phyloP scores from a whole-genome alignment of 495 filamentous ascomycete genomes.

The Cercophora scortea region DNA sequence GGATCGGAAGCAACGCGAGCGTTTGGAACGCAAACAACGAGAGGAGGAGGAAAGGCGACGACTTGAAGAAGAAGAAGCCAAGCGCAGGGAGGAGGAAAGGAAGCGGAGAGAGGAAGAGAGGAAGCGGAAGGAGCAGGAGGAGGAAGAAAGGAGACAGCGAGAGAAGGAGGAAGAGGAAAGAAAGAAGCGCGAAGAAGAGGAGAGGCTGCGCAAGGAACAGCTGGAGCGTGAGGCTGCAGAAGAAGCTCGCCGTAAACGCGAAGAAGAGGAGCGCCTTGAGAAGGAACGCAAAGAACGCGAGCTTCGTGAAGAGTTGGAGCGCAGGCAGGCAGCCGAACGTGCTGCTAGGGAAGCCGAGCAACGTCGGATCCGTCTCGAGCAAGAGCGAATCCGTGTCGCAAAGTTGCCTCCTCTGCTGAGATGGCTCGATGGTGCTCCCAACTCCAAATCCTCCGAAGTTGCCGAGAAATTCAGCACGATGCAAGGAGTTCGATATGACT shows the following conservation, averaged over 20 bases:
- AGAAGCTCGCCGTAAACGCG: slow-evolving; percentile 34
- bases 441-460: slow-evolving; percentile 38
- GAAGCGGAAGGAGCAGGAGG: slow-evolving; percentile 44
- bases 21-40: slow-evolving; percentile 1
- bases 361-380: slow-evolving; percentile 35
- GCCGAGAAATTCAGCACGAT: slow-evolving; percentile 44
- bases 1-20: slow-evolving; percentile 32
- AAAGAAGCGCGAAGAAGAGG: slow-evolving; percentile 29
- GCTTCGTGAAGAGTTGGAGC: slow-evolving; percentile 50
- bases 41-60: slow-evolving; percentile 26
- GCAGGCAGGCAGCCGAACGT: slow-evolving; percentile 33
- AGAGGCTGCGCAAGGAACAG: slow-evolving; percentile 34
- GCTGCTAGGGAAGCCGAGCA: slow-evolving; percentile 46
- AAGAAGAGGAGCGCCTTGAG: slow-evolving; percentile 26
- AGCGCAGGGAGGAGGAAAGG: slow-evolving; percentile 23
- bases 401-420: slow-evolving; percentile 45
- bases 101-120: slow-evolving; percentile 22
- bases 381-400: slow-evolving; percentile 37
- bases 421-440: slow-evolving; percentile 42
- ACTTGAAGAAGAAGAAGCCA: slow-evolving; percentile 22
- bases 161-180: slow-evolving; percentile 27
- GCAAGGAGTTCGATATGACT: slow-evolving; percentile 47
- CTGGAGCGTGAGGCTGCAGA: slow-evolving; percentile 34
- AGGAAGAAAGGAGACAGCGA: slow-evolving; percentile 26
- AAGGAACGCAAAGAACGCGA: slow-evolving; percentile 24